Base-by-base conservation (phyloP, 306 rosid genomes). In the Rosa lucieae region DNA sequence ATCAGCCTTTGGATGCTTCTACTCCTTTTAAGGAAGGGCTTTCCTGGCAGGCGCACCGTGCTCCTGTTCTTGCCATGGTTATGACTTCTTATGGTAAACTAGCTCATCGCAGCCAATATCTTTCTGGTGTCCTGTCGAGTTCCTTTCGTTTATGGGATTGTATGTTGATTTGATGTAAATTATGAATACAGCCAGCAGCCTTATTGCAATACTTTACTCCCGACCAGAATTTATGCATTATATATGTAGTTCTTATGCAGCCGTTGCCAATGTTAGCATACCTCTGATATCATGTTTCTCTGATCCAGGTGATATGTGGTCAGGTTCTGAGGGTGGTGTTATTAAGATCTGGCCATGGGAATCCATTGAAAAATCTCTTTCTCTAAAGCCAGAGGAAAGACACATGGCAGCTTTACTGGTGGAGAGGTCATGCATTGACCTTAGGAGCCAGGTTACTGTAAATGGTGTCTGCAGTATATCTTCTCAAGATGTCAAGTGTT, bases 301-400 rank as follows among this genome's bases (percentile, higher is more conserved):
- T 73, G 75, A 18, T 83, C 5, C 88, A 93, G 98, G 99, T 74
- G 99, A 96, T 83, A 71, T 96, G 74, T 96, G 99, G 99, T 91
- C 97, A 0, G 99, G 99, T 62, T 90, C 92, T 26, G 99, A 96
- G 73, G 96, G 98, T 42, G 99, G 98, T 81, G 56, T 86, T 79
- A 86, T 96, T 69, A 93, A 87, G 89, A 85, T 93, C 73, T 96
- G 99, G 98, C 99, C 96, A 20, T 93, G 97, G 97, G 99, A 96
- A 85, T 91, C 98, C 20, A 77, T 96, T 15, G 97, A 93, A 87
- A 96, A 96, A 77, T 93, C 98, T 81, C 93, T 96, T 8, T 96
- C 94, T 44, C 77, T 93, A 5, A 91, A 95, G 75, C 88, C 99
- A 0, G 98, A 89, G 88, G 99, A 96, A 86, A 90, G 83, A 73